A percentile compares a stretch with the other conserved stretches of the same genome.
Conservation (phyloP, 148 eudicot genomes). For the Vaccinium corymbosum region DNA sequence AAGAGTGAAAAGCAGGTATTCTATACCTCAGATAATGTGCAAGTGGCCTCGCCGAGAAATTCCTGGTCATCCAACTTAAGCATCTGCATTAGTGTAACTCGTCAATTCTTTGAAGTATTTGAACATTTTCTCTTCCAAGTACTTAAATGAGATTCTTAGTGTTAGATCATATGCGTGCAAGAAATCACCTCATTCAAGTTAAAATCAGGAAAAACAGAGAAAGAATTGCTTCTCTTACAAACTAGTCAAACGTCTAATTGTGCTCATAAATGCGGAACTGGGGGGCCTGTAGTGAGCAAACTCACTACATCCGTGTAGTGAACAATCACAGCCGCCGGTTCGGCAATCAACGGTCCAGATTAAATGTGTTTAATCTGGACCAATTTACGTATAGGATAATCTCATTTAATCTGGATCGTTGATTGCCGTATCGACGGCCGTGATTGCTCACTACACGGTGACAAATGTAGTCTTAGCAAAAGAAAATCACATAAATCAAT, state of each 20-base stretch:
- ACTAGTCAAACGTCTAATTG: neutral
- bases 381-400: too few species aligned
- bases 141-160: neutral
- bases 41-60: conserved; percentile 91
- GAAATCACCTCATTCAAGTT: conserved; percentile 5
- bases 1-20: neutral
- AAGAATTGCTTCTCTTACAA: neutral
- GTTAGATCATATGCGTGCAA: neutral
- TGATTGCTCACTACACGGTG: too few species aligned
- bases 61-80: conserved; percentile 92
- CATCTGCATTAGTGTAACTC: conserved; percentile 43
- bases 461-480: neutral
- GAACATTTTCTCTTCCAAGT: neutral
- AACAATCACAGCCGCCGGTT: too few species aligned
- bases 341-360: too few species aligned
- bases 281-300: too few species aligned
- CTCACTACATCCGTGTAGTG: too few species aligned
- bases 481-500: neutral
- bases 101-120: neutral
- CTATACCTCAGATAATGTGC: conserved; percentile 81
- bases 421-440: too few species aligned
- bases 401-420: too few species aligned
- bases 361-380: too few species aligned
- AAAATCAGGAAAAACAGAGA: conserved; percentile 8
- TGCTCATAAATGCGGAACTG: neutral